phyloP scores from a whole-genome alignment of 1,139 yeast species.

The Blastobotrys apis region DNA sequence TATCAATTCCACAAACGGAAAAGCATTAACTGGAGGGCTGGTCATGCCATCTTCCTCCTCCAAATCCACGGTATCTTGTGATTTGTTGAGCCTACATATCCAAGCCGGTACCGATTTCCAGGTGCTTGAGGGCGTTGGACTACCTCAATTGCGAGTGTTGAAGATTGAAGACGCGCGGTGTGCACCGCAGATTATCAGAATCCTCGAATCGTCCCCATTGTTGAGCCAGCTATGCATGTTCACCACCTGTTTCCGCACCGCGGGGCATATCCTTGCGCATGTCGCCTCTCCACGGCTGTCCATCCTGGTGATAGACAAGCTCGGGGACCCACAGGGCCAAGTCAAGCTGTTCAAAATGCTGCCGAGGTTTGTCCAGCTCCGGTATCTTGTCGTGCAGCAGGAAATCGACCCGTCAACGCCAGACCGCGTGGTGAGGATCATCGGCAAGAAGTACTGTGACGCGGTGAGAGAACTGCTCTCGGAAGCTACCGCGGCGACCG shows the following conservation, averaged over 20 bases:
- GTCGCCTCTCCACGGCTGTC: not conserved
- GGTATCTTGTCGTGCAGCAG: conserved; percentile 3
- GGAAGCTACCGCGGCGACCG: not conserved
- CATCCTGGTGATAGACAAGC: not conserved
- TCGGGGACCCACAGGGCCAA: not conserved
- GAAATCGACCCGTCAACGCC: not conserved
- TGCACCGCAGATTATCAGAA: not conserved
- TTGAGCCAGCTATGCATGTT: not conserved
- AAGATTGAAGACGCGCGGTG: not conserved
- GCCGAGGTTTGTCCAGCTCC: not conserved
- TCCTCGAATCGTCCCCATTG: not conserved
- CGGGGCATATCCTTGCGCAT: conserved; percentile 1
- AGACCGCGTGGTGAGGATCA: not conserved
- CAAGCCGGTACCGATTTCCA: conserved; percentile 2
- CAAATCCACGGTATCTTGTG: conserved; percentile 4
- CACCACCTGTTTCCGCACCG: not conserved
- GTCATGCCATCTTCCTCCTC: no score
- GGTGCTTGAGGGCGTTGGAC: not conserved
- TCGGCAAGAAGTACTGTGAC: conserved; percentile 7
- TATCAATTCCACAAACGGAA: no score
- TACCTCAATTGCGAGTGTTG: conserved; percentile 1
- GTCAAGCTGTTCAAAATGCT: not conserved
- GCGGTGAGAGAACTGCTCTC: not conserved
- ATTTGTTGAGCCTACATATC: not conserved
- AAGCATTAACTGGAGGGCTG: no score